These are phyloP conservation scores for Stagonosporopsis vannaccii DNA, from an alignment of 2,329 filamentous ascomycete species.

Conservation along the genomic window DNA sequence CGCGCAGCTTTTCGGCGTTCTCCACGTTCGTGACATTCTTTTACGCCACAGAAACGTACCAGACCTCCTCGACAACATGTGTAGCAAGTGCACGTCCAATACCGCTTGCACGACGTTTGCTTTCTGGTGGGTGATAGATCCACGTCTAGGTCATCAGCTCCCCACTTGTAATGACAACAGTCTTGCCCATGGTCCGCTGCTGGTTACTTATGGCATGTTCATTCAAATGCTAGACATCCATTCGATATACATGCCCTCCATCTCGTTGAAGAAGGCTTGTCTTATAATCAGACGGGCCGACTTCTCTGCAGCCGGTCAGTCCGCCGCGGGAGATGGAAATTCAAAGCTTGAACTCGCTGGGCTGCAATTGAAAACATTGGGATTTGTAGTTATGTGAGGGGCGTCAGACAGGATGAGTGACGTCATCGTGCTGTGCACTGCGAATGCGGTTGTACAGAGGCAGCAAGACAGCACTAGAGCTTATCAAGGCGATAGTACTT, in stretches of 20 bases:
- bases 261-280: too few relatives aligned
- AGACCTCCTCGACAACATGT: slow-evolving; percentile 42
- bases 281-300: background rate
- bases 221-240: too few relatives aligned
- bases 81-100: slow-evolving; percentile 45
- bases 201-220: background rate
- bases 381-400: background rate
- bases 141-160: background rate
- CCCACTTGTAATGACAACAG: slow-evolving; percentile 12
- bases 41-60: slow-evolving; percentile 60
- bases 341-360: too few relatives aligned
- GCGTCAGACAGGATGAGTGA: background rate
- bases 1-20: slow-evolving; percentile 22
- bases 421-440: background rate
- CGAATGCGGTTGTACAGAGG: background rate
- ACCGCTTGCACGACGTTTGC: slow-evolving; percentile 38
- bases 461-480: background rate
- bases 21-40: slow-evolving; percentile 36
- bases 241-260: too few relatives aligned
- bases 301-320: slow-evolving; percentile 4
- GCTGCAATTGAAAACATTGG: too few relatives aligned
- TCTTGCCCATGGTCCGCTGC: background rate
- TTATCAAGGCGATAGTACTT: background rate
- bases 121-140: background rate
- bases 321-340: too few relatives aligned